Evolutionary conservation across 257 asterid genomes (phyloP), one percentile per base, ranked within the genome.

Genomic region (Agastache rugosa): DNA sequence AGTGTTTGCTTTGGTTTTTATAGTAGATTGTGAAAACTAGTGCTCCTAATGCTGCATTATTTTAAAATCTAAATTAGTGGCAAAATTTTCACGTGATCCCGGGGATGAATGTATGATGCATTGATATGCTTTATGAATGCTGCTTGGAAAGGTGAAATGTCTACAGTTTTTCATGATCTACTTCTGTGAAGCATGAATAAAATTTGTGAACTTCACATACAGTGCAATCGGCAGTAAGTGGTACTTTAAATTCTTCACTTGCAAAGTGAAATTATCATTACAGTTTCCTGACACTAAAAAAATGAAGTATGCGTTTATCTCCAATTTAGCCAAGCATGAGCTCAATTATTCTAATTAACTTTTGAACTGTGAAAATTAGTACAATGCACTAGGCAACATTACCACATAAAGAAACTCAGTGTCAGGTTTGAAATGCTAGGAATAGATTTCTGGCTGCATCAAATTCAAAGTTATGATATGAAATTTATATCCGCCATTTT

Each of bases 361-460:
- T 6, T 6, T 48, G 5, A n/a, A 16, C 23, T 16, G 11, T n/a
- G 0, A 5, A 0, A 48, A 4, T 48, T 48, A 16, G 55, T 48
- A 48, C 1, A 0, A n/a, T 48, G 55, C 19, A 8, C 19, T 4
- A 6, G 22, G 55, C 55, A 39, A 39, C 44, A 39, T 39, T 2
- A 39, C 44, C 44, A 39, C 12, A 59, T 44, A 56, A 66, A 66
- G 55, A 65, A 55, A 55, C n/a, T 63, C 47, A 48, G 55, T 4
- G 55, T 48, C 2, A 7, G 20, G 55, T 48, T 48, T 15, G 20
- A 48, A 48, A 4, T 48, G 34, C 45, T 37, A 14, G 12, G 23
- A 51, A 22, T 48, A 20, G 39, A 20, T 66, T 41, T 53, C 17
- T 35, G 22, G 15, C 39, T 19, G 51, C 19, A 8, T 42, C 44